Percentiles rank a stretch among this genome's conserved stretches.
phyloP scores from a whole-genome alignment of 805 yeast species.

The Teunomyces funiuensis region DNA sequence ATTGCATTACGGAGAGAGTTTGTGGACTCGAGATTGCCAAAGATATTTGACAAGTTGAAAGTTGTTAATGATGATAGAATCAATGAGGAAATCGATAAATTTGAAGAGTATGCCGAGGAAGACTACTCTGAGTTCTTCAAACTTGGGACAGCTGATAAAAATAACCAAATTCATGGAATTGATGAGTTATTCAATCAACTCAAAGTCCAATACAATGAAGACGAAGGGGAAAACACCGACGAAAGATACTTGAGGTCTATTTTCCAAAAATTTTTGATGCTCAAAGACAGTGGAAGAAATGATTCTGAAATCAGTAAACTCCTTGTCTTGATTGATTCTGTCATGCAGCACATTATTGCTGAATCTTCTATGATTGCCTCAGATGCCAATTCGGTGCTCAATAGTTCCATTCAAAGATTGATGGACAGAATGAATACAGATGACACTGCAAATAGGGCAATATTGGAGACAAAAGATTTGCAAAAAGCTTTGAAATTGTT shows the following conservation, averaged over 20 bases:
- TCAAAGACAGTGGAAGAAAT: slow-evolving; percentile 26
- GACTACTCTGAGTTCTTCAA: slow-evolving; percentile 30
- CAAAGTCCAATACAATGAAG: slow-evolving; percentile 8
- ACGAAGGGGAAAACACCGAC: slow-evolving; percentile 8
- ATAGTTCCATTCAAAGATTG: slow-evolving; percentile 32
- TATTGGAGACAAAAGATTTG: slow-evolving; percentile 29
- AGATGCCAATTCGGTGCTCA: slow-evolving; percentile 28
- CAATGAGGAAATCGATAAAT: slow-evolving; percentile 37
- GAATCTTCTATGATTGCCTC: slow-evolving; percentile 23
- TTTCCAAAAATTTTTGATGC: slow-evolving; percentile 23
- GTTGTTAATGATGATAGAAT: slow-evolving; percentile 30
- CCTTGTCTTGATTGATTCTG: slow-evolving; percentile 28
- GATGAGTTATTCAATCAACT: slow-evolving; percentile 15
- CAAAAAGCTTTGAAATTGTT: slow-evolving; percentile 20
- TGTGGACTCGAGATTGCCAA: slow-evolving; percentile 33
- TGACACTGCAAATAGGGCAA: slow-evolving; percentile 35
- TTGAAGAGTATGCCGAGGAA: slow-evolving; percentile 39
- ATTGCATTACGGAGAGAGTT: slow-evolving; percentile 35
- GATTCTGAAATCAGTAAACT: slow-evolving; percentile 24
- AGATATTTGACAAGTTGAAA: slow-evolving; percentile 35
- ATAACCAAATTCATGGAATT: slow-evolving; percentile 8
- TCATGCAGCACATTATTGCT: slow-evolving; percentile 30
- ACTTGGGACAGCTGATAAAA: slow-evolving; percentile 8
- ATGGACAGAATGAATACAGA: slow-evolving; percentile 36
- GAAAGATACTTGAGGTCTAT: slow-evolving; percentile 19